These are phyloP conservation scores for Scedosporium boydii DNA, from an alignment of 2,329 filamentous ascomycete genomes.

Conservation along the genomic window DNA sequence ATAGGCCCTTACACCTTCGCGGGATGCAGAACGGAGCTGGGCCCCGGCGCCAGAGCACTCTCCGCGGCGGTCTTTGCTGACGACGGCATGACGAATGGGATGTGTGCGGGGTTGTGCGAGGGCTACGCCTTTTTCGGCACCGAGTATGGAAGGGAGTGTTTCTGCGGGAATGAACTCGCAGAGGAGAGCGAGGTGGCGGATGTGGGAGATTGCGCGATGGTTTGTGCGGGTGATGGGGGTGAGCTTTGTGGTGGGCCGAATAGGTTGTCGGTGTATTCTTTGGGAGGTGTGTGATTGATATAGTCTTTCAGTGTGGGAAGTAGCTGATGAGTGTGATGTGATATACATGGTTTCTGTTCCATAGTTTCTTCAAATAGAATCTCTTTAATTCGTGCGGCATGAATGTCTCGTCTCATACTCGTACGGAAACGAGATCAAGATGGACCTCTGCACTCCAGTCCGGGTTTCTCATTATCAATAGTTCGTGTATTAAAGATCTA, in stretches of 20 bases:
- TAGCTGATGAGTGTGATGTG: too few relatives aligned
- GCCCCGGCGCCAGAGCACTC: conserved; percentile 20
- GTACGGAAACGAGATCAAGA: too few relatives aligned
- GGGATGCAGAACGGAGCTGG: conserved; percentile 24
- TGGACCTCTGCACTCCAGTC: neutral
- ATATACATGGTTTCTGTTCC: too few relatives aligned
- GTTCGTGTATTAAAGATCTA: neutral
- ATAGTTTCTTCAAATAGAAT: too few relatives aligned
- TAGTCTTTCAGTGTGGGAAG: neutral
- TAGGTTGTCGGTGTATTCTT: conserved; percentile 25
- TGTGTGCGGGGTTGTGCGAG: conserved; percentile 22
- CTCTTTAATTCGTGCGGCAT: too few relatives aligned
- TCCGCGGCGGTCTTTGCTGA: conserved; percentile 19
- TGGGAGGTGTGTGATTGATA: neutral
- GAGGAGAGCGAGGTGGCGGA: conserved; percentile 18
- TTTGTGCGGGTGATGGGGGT: conserved; percentile 25
- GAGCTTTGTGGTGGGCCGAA: conserved; percentile 31
- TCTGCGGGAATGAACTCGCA: conserved; percentile 22
- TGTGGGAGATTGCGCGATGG: conserved; percentile 27
- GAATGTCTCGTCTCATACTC: too few relatives aligned
- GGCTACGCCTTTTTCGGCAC: conserved; percentile 24
- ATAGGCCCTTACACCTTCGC: neutral
- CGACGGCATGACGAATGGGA: conserved; percentile 22
- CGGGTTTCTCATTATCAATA: neutral
- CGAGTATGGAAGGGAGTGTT: conserved; percentile 28